Percentiles rank a stretch among this genome's conserved stretches.
Conservation (phyloP, 2,329 filamentous ascomycete species). For the Penicillium rolfsii region DNA sequence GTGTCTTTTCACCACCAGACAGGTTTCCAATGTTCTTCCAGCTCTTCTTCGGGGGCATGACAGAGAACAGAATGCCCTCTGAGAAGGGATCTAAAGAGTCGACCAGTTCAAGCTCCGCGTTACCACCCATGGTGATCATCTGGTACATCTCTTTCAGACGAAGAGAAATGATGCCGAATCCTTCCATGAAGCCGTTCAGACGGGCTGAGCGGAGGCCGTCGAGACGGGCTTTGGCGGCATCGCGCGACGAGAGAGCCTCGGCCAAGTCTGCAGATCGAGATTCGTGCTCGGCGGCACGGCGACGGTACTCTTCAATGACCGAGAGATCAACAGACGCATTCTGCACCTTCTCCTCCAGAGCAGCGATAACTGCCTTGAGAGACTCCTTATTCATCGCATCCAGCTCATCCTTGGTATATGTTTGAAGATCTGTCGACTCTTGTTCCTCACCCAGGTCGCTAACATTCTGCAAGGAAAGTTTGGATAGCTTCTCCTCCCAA, state of each 20-base stretch:
- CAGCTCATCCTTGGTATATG: conserved; percentile 74
- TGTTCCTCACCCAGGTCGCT: conserved; percentile 67
- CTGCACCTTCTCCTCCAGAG: conserved; percentile 74
- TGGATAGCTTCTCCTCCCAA: conserved; percentile 88
- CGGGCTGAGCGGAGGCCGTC: conserved; percentile 89
- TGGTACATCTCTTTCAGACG: conserved; percentile 99
- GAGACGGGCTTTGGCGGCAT: conserved; percentile 86
- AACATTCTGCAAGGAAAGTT: conserved; percentile 80
- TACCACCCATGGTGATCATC: conserved; percentile 99
- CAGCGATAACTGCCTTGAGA: conserved; percentile 67
- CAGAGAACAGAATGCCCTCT: conserved; percentile 93
- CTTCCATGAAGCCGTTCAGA: conserved; percentile 97
- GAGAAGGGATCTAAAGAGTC: conserved; percentile 96
- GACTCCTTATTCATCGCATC: conserved; percentile 64
- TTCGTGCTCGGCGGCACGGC: conserved; percentile 80
- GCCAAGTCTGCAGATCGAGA: conserved; percentile 82
- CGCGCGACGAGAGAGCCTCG: conserved; percentile 74
- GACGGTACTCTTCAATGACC: conserved; percentile 86
- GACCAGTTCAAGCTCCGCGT: conserved; percentile 94
- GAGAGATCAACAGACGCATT: conserved; percentile 85
- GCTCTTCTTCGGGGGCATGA: conserved; percentile 99
- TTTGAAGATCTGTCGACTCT: conserved; percentile 61
- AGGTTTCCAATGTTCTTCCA: conserved; percentile 99
- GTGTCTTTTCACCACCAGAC: conserved; percentile 94
- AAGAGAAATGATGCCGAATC: conserved; percentile 90